Conservation (phyloP, 2,329 filamentous ascomycete genomes). For the Escovopsis sp. region DNA sequence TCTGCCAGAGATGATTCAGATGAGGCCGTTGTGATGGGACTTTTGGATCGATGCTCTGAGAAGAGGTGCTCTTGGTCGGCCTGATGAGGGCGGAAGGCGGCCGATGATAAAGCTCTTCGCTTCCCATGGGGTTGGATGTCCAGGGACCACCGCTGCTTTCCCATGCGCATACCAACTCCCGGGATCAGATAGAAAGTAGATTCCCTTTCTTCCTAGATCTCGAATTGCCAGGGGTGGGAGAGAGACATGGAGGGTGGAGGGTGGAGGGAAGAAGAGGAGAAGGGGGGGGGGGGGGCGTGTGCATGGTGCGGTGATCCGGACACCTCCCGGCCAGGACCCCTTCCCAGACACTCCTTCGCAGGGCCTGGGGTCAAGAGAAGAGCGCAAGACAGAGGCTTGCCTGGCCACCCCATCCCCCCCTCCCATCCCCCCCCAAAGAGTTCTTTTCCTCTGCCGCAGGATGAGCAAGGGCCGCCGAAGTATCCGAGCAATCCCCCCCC, state of each 20-base stretch:
- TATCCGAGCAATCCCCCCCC: slow-evolving; percentile 1
- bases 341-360: too few species aligned
- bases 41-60: neutral
- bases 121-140: slow-evolving; percentile 1
- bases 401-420: too few species aligned
- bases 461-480: slow-evolving; percentile 1
- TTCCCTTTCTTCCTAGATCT: slow-evolving; percentile 1
- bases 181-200: slow-evolving; percentile 2
- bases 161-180: slow-evolving; percentile 2
- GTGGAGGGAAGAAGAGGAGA: too few species aligned
- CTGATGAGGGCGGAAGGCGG: neutral
- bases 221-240: slow-evolving; percentile 1
- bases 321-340: too few species aligned
- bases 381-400: too few species aligned
- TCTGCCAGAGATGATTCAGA: neutral
- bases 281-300: too few species aligned
- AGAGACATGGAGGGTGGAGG: neutral
- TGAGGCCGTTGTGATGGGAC: too few species aligned
- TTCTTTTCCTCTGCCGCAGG: too few species aligned
- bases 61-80: neutral
- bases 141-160: neutral
- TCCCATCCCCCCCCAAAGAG: too few species aligned
- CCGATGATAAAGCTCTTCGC: slow-evolving; percentile 2
- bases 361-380: too few species aligned
- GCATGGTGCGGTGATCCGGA: too few species aligned